phyloP scores from a whole-genome alignment of 805 yeast genomes.

The Monosporozyma unispora region DNA sequence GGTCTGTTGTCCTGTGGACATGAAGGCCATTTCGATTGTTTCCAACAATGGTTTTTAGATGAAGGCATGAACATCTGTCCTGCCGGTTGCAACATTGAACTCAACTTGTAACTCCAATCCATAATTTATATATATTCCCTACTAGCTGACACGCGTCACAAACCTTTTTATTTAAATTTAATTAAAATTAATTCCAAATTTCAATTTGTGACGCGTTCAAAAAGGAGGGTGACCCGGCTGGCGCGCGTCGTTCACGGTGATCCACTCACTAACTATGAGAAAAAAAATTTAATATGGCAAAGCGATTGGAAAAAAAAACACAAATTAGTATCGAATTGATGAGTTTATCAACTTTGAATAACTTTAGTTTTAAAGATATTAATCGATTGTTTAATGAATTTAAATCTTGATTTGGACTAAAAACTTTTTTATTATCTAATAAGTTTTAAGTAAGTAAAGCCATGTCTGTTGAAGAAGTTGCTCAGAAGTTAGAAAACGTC shows the following conservation, averaged over 20 bases:
- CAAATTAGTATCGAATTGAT: not conserved
- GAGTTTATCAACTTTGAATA: not conserved
- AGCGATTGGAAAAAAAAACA: not conserved
- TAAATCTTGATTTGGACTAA: not conserved
- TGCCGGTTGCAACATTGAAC: conserved; percentile 42
- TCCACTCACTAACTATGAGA: not conserved
- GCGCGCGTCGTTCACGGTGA: not conserved
- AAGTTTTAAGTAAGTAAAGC: not conserved
- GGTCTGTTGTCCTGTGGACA: conserved; percentile 71
- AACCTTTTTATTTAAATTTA: no score
- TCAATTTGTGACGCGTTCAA: not conserved
- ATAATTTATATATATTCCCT: not conserved
- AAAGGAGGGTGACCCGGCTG: not conserved
- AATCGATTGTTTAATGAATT: not conserved
- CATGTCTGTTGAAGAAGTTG: conserved; percentile 32
- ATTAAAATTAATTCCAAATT: no score
- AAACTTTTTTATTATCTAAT: not conserved
- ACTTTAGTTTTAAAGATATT: not conserved
- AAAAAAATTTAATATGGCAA: not conserved
- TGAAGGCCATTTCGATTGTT: conserved; percentile 73
- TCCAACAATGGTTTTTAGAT: conserved; percentile 65
- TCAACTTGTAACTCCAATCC: conserved; percentile 2
- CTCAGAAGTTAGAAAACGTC: conserved; percentile 26
- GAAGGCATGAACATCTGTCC: conserved; percentile 69
- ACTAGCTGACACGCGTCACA: no score